Evolutionary conservation across 148 eudicot genomes (phyloP), one percentile per base, ranked within the genome.

Genomic region (Nyssa sinensis): DNA sequence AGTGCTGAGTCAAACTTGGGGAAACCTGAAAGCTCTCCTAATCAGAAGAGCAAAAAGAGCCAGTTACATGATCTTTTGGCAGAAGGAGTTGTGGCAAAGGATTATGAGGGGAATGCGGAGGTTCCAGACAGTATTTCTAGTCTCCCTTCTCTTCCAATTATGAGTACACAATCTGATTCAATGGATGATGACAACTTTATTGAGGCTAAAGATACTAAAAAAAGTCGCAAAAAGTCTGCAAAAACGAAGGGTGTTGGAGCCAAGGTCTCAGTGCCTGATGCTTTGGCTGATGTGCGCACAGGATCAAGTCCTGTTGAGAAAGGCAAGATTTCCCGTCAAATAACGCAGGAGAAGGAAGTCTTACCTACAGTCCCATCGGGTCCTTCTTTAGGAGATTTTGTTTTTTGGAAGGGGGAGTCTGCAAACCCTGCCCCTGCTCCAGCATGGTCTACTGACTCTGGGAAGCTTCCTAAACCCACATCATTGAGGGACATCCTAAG

Each of bases 301-400:
- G 84, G 77, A 62, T 81, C 93, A 29, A 87, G 85, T 81, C 82
- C 98, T 21, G 64, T 49, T 74, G 94, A 88, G 65, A 91, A 87
- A 90, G 82, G 74, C 74, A 96, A 87, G 85, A 70, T 62, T 62
- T 77, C 85, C n/a, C 91, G 86, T 75, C 81, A 70, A 62, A 67
- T 71, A 49, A 93, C 80, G 65, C 84, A 75, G 74, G 88, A 88
- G 71, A 88, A 88, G 85, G 98, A 96, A 69, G 81, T 87, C 9
- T 78, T 93, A 73, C 91, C 97, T 35, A 83, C 97, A 30, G 86
- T 87, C 53, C 88, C 98, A 29, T 84, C 90, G 57, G 95, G 97
- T 70, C 97, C 99, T 63, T 93, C 98, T 74, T 73, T 96, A 14
- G 98, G 97, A 66, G 99, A 96, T 73, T 96, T 91, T 87, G 94